Evolutionary conservation across 495 filamentous ascomycete genomes (phyloP).

Genomic region (Letharia columbiana): DNA sequence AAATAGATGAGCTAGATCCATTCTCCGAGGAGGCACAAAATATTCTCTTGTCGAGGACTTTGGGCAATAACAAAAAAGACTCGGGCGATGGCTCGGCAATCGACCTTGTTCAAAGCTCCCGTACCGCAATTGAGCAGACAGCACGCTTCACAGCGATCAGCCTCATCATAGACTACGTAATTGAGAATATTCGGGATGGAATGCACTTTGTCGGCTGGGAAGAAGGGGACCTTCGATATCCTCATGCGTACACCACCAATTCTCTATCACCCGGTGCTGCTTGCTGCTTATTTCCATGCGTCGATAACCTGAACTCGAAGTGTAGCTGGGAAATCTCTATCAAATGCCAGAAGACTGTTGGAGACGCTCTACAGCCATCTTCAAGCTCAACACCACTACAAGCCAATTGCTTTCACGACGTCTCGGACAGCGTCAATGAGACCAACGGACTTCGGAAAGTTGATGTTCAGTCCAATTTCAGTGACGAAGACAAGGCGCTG

Average conservation of each 20-base stretch:
- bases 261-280: constrained; percentile 66
- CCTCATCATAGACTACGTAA: constrained; percentile 63
- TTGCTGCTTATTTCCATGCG: constrained; percentile 81
- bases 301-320: constrained; percentile 71
- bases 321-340: constrained; percentile 84
- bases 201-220: constrained; percentile 83
- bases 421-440: constrained; percentile 12
- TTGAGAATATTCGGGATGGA: constrained; percentile 69
- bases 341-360: constrained; percentile 73
- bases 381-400: constrained; percentile 1
- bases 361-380: constrained; percentile 58
- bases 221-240: constrained; percentile 68
- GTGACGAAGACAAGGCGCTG: constrained; percentile 70
- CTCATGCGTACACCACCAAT: constrained; percentile 84
- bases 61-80: constrained; percentile 19
- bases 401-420: neutral
- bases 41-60: constrained; percentile 25
- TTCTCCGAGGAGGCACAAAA: constrained; percentile 45
- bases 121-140: constrained; percentile 31
- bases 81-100: constrained; percentile 30
- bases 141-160: constrained; percentile 48
- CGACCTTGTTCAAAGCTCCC: constrained; percentile 26
- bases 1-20: constrained; percentile 55
- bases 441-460: constrained; percentile 7
- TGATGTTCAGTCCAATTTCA: constrained; percentile 29